A percentile compares a stretch with the other conserved stretches of the same genome.
These are phyloP conservation scores for Penicillium sp. DNA, from an alignment of 2,329 filamentous ascomycete species.

Conservation along the genomic window DNA sequence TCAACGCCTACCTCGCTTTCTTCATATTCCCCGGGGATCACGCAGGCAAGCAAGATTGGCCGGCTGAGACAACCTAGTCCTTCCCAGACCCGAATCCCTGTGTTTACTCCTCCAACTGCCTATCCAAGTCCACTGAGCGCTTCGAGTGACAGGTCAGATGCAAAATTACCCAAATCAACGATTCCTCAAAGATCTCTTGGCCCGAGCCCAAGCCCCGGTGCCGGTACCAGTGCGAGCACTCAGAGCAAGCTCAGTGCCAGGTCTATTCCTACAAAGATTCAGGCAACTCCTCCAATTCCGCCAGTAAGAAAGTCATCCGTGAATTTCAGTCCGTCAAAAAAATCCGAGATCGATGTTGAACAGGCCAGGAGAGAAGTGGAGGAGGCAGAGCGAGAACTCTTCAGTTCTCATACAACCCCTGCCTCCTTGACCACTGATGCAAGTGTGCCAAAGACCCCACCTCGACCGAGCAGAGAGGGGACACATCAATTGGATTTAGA, in stretches of 20 bases:
- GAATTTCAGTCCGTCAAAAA: slow-evolving; percentile 45
- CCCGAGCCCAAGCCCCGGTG: slow-evolving; percentile 7
- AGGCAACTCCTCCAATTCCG: slow-evolving; percentile 55
- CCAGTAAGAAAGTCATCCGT: slow-evolving; percentile 63
- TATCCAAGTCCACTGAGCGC: slow-evolving; percentile 22
- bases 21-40: slow-evolving; percentile 49
- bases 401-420: slow-evolving; percentile 17
- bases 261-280: not conserved
- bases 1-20: slow-evolving; percentile 52
- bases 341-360: slow-evolving; percentile 21
- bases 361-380: slow-evolving; percentile 35
- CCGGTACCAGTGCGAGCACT: slow-evolving; percentile 2
- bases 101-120: slow-evolving; percentile 25
- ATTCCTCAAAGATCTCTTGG: slow-evolving; percentile 8
- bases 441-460: slow-evolving; percentile 46
- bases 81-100: slow-evolving; percentile 37
- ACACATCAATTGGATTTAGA: slow-evolving; percentile 60
- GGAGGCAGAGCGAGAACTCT: slow-evolving; percentile 21
- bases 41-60: slow-evolving; percentile 39
- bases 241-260: not conserved
- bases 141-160: slow-evolving; percentile 16
- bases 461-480: slow-evolving; percentile 67
- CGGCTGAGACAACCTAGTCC: slow-evolving; percentile 38
- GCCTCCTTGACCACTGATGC: slow-evolving; percentile 29
- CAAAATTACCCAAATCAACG: slow-evolving; percentile 12